Percentiles rank a stretch among this genome's conserved stretches.
phyloP scores from a whole-genome alignment of 345 rosid species.

The Hevea brasiliensis region DNA sequence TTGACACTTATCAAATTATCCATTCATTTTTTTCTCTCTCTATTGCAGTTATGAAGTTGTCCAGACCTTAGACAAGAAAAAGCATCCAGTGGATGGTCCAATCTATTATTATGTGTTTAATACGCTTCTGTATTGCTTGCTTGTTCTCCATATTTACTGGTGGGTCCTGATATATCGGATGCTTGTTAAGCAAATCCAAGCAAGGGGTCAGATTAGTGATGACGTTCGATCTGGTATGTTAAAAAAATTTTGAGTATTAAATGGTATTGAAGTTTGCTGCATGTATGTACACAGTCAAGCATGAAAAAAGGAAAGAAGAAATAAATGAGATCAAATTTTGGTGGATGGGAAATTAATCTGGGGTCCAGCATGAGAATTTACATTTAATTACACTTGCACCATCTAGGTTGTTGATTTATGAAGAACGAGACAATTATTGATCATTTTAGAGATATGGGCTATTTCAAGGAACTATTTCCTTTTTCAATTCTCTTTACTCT shows the following conservation, averaged over 20 bases:
- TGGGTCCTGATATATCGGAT: constrained; percentile 40
- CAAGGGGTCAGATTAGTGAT: constrained; percentile 35
- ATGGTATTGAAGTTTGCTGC: neutral
- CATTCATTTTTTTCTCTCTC: neutral
- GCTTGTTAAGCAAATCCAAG: constrained; percentile 40
- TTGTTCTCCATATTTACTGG: constrained; percentile 38
- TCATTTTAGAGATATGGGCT: neutral
- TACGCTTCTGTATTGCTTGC: constrained; percentile 34
- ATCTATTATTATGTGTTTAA: constrained; percentile 33
- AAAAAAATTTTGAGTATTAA: neutral
- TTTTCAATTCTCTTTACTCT: neutral
- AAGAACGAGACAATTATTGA: neutral
- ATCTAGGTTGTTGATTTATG: neutral
- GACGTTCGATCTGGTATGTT: constrained; percentile 38
- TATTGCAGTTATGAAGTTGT: constrained; percentile 31
- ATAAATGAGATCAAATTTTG: neutral
- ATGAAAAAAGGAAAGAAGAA: neutral
- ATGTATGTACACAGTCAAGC: neutral
- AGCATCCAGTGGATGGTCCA: constrained; percentile 31
- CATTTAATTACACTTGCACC: neutral
- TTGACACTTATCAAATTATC: neutral
- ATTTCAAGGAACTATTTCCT: neutral
- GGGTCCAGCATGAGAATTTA: neutral
- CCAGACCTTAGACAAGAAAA: constrained; percentile 24
- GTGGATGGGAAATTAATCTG: neutral